Evolutionary conservation across 371 early-diverging fungal species (phyloP), one percentile per base, ranked within the genome.

Genomic region (Rhizopus microsporus): DNA sequence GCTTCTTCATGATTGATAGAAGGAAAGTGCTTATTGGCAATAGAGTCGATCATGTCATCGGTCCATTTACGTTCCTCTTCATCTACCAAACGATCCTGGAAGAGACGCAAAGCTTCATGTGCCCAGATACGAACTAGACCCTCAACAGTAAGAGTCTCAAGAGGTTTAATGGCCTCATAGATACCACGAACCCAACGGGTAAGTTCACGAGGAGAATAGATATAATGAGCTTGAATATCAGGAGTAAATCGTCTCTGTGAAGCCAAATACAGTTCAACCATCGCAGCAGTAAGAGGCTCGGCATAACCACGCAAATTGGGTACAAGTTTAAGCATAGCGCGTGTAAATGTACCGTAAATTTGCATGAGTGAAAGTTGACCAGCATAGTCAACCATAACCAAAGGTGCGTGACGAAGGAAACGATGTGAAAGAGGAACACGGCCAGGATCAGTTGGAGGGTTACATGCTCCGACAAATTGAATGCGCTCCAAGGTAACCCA

Each of bases 391-490:
- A 99, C 99, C 92, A 97, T 89, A 30, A 98, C 89, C 51, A 99
- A 75, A 34, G 99, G 96, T 13, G 96, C 93, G 62, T 98, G 97
- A 17, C 98, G 89, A 60, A 99, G 76, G 90, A 97, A 98, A 69
- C 99, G 87, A 58, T 91, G 95, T 37, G 94, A 89, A 47, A 99
- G 75, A 15, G 94, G 95, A 4, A 97, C 93, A 72, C 99, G 94
- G 48, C 99, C 99, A 37, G 98, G 95, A 77, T 99, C 99, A 0
- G 98, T 98, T 1, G 99, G 99, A 48, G 99, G 99, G 63, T 99
- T 99, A 81, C 99, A 98, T 12, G 99, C 99, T 57, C 99, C 99
- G 10, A 98, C 97, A 75, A 99, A 96, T 74, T 98, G 98, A 54
- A 98, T 93, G 35, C 96, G 89, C 78, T 97, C 96, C 37, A 99